Evolutionary conservation across 169 alveolate species (phyloP), one percentile per base, ranked within the genome.

Genomic region (Cyclospora cayetanensis): DNA sequence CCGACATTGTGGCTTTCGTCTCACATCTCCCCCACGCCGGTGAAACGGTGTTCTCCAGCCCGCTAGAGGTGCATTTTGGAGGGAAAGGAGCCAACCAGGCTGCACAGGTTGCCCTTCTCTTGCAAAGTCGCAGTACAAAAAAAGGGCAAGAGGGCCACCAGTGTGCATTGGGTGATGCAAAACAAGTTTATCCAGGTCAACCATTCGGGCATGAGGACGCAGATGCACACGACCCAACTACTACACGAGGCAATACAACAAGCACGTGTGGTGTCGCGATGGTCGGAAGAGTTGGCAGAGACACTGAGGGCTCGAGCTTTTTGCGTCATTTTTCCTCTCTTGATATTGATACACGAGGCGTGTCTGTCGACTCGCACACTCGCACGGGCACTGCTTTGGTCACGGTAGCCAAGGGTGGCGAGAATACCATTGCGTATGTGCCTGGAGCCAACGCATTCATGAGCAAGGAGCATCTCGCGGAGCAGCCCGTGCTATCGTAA

Each of bases 51-150:
- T n/a, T 79, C 34, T 90, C 90, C 41, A 25, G 34, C 18, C 12
- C 43, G 27, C 29, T 89, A n/a, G 91, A 42, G 55, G 79, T 55
- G 31, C 53, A 55, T 68, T 77, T 29, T 72, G 95, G 95, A 27
- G 95, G 95, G 66, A 93, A 93, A 63, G 95, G 92, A 22, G 93
- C 94, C 37, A 93, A 93, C 82, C 93, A 84, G 53, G 95, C 95
- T 31, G 95, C 91, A 27, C 93, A 88, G 55, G 93, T 90, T 29
- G 93, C 93, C 29, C 90, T 85, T 39, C 60, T 92, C 34, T 25
- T 31, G 82, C 66, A n/a, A 22, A 7, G 0, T 29, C 4, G 74
- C 34, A 29, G 66, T 22, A 15, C 76, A 20, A 31, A 68, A 0
- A 1, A 27, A 25, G 31, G 11, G 25, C 35, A 25, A n/a, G 80